phyloP scores from a whole-genome alignment of 2,329 filamentous ascomycete species.

The Elsinoe necatrix region DNA sequence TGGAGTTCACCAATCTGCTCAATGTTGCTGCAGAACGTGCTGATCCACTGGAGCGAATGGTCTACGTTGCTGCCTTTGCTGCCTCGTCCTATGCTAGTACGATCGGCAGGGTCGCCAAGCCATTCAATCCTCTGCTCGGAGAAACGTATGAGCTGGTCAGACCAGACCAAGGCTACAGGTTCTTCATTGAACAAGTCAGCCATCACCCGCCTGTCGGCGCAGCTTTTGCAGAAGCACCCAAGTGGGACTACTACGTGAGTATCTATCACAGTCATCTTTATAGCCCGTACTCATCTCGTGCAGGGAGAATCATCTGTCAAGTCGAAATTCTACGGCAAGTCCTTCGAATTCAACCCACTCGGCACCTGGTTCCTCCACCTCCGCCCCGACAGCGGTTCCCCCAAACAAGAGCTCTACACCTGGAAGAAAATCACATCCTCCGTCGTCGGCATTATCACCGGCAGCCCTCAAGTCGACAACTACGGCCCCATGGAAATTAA shows the following conservation, averaged over 20 bases:
- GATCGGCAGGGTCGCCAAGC: conserved; percentile 92
- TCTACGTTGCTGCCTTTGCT: conserved; percentile 93
- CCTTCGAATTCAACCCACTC: conserved; percentile 91
- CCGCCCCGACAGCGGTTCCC: conserved; percentile 58
- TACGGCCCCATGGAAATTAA: conserved; percentile 96
- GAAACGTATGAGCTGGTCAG: conserved; percentile 96
- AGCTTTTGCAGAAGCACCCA: conserved; percentile 81
- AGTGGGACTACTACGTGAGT: conserved; percentile 80
- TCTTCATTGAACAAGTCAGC: conserved; percentile 97
- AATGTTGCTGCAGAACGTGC: conserved; percentile 76
- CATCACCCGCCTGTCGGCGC: conserved; percentile 94
- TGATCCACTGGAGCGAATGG: conserved; percentile 82
- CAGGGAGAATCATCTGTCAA: conserved; percentile 86
- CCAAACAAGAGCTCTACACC: conserved; percentile 66
- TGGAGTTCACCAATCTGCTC: conserved; percentile 93
- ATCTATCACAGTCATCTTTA: neutral
- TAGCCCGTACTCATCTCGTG: conserved; percentile 20
- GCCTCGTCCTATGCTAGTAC: conserved; percentile 96
- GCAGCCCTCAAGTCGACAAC: conserved; percentile 93
- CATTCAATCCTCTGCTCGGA: conserved; percentile 91
- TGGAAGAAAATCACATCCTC: conserved; percentile 99
- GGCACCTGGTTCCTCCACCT: conserved; percentile 94
- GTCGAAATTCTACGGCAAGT: conserved; percentile 95
- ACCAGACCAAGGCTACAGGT: conserved; percentile 94
- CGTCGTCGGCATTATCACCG: conserved; percentile 97